Evolutionary conservation across 495 filamentous ascomycete genomes (phyloP).

Genomic region (Daldinia grandis): DNA sequence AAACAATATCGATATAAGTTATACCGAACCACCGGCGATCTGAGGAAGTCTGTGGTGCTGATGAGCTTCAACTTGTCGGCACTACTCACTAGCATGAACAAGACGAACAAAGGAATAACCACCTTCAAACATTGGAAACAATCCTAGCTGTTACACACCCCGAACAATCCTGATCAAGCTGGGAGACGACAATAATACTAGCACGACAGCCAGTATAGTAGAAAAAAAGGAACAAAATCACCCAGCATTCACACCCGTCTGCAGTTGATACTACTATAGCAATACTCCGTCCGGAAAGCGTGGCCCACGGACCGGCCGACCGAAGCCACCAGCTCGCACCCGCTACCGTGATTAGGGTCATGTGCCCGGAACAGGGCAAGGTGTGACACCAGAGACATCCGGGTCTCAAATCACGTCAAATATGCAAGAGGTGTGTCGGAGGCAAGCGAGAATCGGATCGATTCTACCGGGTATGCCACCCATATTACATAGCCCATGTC

Average conservation of each 20-base stretch:
- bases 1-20: background rate
- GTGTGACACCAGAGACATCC: conserved; percentile 2
- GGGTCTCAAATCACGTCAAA: conserved; percentile 16
- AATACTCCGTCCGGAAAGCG: conserved; percentile 9
- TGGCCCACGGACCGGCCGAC: conserved; percentile 15
- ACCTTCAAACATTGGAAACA: background rate
- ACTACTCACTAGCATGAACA: background rate
- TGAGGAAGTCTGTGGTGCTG: background rate
- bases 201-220: background rate
- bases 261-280: background rate
- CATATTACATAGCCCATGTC: conserved; percentile 1
- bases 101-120: background rate
- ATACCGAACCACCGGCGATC: background rate
- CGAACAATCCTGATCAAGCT: background rate
- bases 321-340: conserved; percentile 11
- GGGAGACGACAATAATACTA: background rate
- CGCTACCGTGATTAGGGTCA: conserved; percentile 16
- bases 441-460: conserved; percentile 24
- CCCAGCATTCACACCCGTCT: background rate
- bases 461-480: conserved; percentile 17
- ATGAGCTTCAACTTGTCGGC: background rate
- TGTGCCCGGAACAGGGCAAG: conserved; percentile 1
- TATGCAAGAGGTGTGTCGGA: conserved; percentile 20
- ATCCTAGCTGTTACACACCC: background rate
- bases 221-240: background rate